A percentile compares a stretch with the other conserved stretches of the same genome.
Evolutionary conservation across 2,329 filamentous ascomycete genomes (phyloP).

Genomic region (Cercospora beticola): DNA sequence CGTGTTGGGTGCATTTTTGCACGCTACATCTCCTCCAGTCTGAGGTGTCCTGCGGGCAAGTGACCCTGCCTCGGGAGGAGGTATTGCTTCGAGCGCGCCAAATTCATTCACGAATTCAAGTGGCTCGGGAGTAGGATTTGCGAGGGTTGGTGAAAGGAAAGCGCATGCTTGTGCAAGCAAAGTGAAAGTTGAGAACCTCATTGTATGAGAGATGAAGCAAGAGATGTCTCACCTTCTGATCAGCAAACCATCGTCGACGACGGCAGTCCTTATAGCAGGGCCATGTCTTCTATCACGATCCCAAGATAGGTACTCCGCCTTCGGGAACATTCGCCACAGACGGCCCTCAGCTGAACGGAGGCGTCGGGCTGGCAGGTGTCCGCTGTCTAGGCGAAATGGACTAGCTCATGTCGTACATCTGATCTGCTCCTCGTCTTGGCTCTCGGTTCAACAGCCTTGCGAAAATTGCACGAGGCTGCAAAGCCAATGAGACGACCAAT

Average conservation of each 20-base stretch:
- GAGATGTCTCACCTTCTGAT: background rate
- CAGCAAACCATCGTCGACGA: background rate
- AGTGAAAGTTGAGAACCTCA: constrained; percentile 11
- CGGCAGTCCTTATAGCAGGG: background rate
- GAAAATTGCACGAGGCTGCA: background rate
- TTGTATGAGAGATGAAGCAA: background rate
- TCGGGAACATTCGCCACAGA: background rate
- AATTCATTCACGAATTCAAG: constrained; percentile 13
- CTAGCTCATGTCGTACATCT: background rate
- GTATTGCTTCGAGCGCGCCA: constrained; percentile 10
- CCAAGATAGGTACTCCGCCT: background rate
- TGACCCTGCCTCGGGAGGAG: background rate
- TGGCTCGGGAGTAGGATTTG: constrained; percentile 9
- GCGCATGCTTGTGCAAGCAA: constrained; percentile 4
- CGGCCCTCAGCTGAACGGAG: background rate
- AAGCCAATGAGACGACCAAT: background rate
- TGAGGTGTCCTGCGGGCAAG: constrained; percentile 13
- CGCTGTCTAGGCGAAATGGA: background rate
- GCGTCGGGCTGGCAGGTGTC: constrained; percentile 3
- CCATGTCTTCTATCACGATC: background rate
- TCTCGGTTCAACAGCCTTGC: background rate
- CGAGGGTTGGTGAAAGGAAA: constrained; percentile 5
- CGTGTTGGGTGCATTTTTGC: constrained; percentile 43
- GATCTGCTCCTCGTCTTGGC: background rate
- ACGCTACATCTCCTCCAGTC: constrained; percentile 27